Percentiles rank a stretch among this genome's conserved stretches.
Evolutionary conservation across 169 alveolate genomes (phyloP).

Genomic region (Eimeria tenella): DNA sequence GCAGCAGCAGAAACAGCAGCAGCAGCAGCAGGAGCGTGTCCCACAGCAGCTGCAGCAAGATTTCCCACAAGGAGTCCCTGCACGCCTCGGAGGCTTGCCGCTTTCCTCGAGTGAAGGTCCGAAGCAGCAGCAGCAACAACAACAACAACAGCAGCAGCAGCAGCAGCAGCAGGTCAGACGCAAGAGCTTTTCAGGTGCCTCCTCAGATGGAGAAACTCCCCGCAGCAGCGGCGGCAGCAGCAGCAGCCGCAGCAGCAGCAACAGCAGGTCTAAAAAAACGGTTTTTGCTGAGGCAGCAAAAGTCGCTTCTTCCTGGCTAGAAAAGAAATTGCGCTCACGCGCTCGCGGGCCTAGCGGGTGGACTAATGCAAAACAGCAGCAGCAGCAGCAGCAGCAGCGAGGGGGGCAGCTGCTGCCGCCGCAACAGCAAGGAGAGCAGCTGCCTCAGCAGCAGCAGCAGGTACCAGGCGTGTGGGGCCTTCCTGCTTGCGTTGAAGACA

Average conservation of each 20-base stretch:
- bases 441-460: constrained; percentile 3
- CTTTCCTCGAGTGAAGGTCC: neutral
- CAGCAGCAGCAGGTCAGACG: constrained; percentile 21
- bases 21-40: neutral
- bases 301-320: constrained; percentile 10
- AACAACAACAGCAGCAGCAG: constrained; percentile 44
- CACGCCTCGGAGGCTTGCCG: neutral
- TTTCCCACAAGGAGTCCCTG: neutral
- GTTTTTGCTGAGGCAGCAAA: constrained; percentile 30
- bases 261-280: neutral
- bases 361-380: neutral
- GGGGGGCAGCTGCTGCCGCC: neutral
- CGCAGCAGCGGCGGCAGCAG: constrained; percentile 30
- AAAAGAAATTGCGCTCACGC: neutral
- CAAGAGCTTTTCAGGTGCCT: too few species aligned
- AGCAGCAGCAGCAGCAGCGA: constrained; percentile 41
- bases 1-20: constrained; percentile 44
- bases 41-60: constrained; percentile 12
- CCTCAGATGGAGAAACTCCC: too few species aligned
- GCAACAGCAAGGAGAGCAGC: constrained; percentile 11
- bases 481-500: constrained; percentile 24
- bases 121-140: constrained; percentile 35
- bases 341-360: neutral
- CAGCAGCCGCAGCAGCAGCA: constrained; percentile 36
- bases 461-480: constrained; percentile 18